Base-by-base conservation (phyloP, 352 stramenopile species). In the Halophytophthora polymorphica region DNA sequence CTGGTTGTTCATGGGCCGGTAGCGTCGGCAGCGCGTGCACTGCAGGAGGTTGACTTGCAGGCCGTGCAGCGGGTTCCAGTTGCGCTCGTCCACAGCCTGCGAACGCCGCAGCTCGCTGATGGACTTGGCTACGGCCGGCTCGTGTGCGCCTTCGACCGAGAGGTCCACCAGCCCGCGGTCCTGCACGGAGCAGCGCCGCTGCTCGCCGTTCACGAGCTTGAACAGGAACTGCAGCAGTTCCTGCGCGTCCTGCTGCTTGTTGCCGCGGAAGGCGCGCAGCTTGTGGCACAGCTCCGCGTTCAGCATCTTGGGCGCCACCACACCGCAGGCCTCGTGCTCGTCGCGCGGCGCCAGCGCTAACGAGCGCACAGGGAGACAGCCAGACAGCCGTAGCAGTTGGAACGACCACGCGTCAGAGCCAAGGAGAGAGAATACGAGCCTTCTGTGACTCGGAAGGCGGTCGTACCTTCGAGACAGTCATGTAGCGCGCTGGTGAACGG, bases 151-250 rank as follows among this genome's bases (percentile, higher is more conserved):
- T 15, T 63, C 57, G 29, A 61, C 50, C 3, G 44, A 53, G 33
- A 90, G 58, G 46, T 86, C 76, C 36, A 64, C 67, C 1, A 90
- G 61, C 4, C 77, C 79, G 17, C 68, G 58, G 31, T 90, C 82
- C 29, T 73, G 73, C 37, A 81, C 57, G 0, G 57, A 61, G 25
- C 66, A 84, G 37, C 58, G 50, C 39, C 71, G 69, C 49, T 90
- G 80, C 25, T 90, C 80, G 35, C 75, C 69, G 28, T 72, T 69
- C n/a, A 95, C 75, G 12, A 90, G 50, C 46, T 88, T 87, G 56
- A 95, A 80, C n/a, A 93, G 64, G 49, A 90, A 89, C 64, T 93
- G 84, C 41, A 95, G 61, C 19, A 95, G 63, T 57, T 95, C 84
- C 57, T 95, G 82, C 28, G 84, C 84, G 49, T 95, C 84, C 71